Evolutionary conservation across 116 monocot genomes (phyloP).

Genomic region (Papilionanthe hybrid): DNA sequence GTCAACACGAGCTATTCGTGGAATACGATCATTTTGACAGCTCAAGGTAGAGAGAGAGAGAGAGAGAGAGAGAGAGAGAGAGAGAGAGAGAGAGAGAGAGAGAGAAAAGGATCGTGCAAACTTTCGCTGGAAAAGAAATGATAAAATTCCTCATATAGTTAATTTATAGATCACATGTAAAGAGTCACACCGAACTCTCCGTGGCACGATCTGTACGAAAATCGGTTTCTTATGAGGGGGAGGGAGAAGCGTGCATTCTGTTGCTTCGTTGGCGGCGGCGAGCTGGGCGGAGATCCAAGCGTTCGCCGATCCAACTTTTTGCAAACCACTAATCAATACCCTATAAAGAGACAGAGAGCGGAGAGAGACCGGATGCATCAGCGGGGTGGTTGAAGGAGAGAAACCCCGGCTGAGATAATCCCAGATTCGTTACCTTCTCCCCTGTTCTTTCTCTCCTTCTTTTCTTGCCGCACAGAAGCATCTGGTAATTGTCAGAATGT

Average conservation of each 20-base stretch:
- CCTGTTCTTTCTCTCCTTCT: neutral
- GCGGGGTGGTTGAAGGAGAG: neutral
- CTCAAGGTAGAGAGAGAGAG: too few relatives aligned
- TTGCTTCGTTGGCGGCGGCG: neutral
- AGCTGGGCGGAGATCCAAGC: neutral
- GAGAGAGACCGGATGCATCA: neutral
- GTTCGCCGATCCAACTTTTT: neutral
- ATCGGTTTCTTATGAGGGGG: neutral
- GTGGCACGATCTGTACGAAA: neutral
- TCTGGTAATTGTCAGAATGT: neutral
- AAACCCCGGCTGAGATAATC: neutral
- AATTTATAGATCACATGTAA: too few relatives aligned
- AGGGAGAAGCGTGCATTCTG: neutral
- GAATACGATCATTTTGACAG: too few relatives aligned
- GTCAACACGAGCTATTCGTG: too few relatives aligned
- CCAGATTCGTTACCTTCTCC: neutral
- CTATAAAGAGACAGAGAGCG: neutral
- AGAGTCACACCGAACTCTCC: neutral
- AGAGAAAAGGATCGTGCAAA: too few relatives aligned
- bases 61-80: too few relatives aligned
- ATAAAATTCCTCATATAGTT: too few relatives aligned
- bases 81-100: too few relatives aligned
- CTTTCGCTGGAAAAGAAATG: too few relatives aligned
- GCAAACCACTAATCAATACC: neutral
- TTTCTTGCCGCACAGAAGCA: neutral